A percentile compares a stretch with the other conserved stretches of the same genome.
Evolutionary conservation across 176 grass and related monocot species (phyloP).

Genomic region (Phragmites australis): DNA sequence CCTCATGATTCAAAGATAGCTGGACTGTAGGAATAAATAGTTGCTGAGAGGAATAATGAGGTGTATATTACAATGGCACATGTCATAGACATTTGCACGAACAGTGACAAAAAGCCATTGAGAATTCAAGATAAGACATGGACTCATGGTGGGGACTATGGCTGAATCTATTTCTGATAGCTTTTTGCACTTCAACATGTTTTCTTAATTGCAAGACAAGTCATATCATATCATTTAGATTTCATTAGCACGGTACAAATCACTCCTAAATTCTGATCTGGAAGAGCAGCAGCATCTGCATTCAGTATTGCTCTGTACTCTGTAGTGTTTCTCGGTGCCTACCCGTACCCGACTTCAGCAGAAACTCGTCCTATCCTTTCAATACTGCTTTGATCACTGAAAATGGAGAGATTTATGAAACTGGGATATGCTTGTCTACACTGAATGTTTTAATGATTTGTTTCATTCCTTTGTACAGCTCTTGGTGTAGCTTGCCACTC

Average conservation of each 20-base stretch:
- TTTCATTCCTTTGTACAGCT: slow-evolving; percentile 32
- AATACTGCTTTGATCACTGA: neutral
- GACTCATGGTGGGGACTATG: neutral
- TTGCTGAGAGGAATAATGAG: neutral
- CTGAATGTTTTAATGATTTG: slow-evolving; percentile 12
- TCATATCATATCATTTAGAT: neutral
- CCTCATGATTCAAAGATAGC: neutral
- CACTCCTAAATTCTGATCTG: neutral
- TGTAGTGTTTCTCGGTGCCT: neutral
- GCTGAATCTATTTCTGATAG: neutral
- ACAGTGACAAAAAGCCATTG: neutral
- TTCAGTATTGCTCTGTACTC: neutral
- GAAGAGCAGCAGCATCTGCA: neutral
- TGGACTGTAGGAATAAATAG: neutral
- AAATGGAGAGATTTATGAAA: neutral
- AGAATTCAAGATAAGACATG: neutral
- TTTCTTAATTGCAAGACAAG: neutral
- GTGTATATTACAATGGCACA: neutral
- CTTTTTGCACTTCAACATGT: neutral
- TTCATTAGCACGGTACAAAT: neutral
- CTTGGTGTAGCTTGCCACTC: slow-evolving; percentile 59
- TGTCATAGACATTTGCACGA: neutral
- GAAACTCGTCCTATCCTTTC: neutral
- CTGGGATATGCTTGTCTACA: neutral
- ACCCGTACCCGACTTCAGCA: neutral